Evolutionary conservation across 805 yeast genomes (phyloP).

Genomic region (Peterozyma xylosa): DNA sequence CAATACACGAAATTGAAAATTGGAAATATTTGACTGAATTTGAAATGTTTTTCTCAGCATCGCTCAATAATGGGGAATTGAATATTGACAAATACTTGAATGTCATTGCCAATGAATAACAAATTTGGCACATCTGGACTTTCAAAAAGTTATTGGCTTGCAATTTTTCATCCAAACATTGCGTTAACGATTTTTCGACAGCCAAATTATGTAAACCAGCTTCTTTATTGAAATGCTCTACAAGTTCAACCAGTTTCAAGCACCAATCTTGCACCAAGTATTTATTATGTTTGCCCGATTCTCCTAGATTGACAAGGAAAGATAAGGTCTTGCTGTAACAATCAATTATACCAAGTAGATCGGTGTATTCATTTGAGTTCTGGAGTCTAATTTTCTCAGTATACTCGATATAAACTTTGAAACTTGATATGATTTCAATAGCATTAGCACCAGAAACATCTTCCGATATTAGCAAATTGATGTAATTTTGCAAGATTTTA

Average conservation of each 20-base stretch:
- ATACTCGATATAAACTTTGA: conserved; percentile 34
- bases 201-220: background rate
- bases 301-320: conserved; percentile 12
- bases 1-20: background rate
- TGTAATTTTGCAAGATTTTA: conserved; percentile 27
- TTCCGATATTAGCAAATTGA: conserved; percentile 16
- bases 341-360: conserved; percentile 24
- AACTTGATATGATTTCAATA: conserved; percentile 21
- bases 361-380: conserved; percentile 25
- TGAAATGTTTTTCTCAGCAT: background rate
- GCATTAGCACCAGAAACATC: conserved; percentile 5
- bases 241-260: background rate
- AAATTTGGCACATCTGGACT: background rate
- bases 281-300: background rate
- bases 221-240: background rate
- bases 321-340: conserved; percentile 13
- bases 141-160: background rate
- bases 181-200: too few relatives aligned
- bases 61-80: conserved; percentile 1
- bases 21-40: background rate
- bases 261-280: conserved; percentile 1
- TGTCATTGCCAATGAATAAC: conserved; percentile 4
- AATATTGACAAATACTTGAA: background rate
- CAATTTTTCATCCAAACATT: background rate
- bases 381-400: conserved; percentile 27